Evolutionary conservation across 306 rosid genomes (phyloP).

Genomic region (Ceratonia siliqua): DNA sequence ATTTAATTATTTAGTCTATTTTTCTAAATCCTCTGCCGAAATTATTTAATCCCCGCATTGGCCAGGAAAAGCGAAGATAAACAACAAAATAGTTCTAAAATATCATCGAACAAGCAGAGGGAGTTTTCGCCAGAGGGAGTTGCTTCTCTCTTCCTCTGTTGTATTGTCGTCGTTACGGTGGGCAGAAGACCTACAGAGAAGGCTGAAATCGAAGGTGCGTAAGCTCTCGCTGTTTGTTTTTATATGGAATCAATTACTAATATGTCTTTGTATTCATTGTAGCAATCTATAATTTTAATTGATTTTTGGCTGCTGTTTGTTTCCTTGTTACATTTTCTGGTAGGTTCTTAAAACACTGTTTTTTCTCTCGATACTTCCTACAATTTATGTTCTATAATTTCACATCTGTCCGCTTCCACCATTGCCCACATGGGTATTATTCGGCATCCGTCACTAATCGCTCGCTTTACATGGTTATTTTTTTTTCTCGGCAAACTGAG

Average conservation of each 20-base stretch:
- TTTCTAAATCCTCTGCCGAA: too few species aligned
- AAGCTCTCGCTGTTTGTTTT: background rate
- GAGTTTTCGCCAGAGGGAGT: background rate
- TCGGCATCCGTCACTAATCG: background rate
- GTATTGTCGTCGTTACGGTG: background rate
- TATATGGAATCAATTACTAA: background rate
- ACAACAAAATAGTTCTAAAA: background rate
- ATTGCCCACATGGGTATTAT: background rate
- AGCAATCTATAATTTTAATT: background rate
- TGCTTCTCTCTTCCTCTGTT: background rate
- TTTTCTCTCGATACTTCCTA: background rate
- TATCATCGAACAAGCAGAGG: background rate
- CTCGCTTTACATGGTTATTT: background rate
- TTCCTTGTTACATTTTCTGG: background rate
- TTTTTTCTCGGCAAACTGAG: background rate
- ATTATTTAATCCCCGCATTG: too few species aligned
- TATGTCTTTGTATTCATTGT: background rate
- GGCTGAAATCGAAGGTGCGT: background rate
- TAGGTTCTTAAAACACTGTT: background rate
- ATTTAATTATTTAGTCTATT: too few species aligned
- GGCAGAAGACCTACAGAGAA: slow-evolving; percentile 1
- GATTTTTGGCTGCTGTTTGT: background rate
- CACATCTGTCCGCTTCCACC: background rate
- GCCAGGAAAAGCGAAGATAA: background rate
- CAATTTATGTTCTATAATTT: background rate